Evolutionary conservation across 176 grass and related monocot genomes (phyloP), one percentile per base, ranked within the genome.

Genomic region (Paspalum notatum): DNA sequence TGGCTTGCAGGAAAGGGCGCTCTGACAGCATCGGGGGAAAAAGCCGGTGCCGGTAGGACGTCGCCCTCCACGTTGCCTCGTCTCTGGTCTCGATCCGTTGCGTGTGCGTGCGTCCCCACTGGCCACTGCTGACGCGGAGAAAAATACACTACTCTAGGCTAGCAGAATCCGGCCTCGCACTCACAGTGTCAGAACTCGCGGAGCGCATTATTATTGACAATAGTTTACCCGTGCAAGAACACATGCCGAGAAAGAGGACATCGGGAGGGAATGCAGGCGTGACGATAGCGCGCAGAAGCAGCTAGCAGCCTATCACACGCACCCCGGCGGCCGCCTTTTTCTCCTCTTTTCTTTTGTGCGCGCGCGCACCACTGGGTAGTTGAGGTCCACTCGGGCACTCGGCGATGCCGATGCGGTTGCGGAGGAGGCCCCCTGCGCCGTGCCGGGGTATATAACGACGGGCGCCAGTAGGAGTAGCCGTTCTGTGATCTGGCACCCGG

Each of bases 41-140:
- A 44, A 15, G 47, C 6, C 53, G 63, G 48, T 63, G 44, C 87
- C 77, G 71, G 77, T 71, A 12, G 87, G 47, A 71, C 71, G 82
- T 89, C 87, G 62, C 74, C 0, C 16, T 72, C 85, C 74, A 39
- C 42, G 21, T 14, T 61, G 2, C 22, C 41, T 48, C 27, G 6
- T 12, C 27, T 1, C 12, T 14, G 5, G 53, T 2, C 1, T 66
- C 57, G 41, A 77, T 55, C 72, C 53, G 39, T 45, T 20, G 57
- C 32, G 32, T 32, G 54, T 20, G 57, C 47, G 54, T 20, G 57
- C 47, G 56, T 8, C 62, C 52, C 78, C 53, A 68, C 72, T 76
- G 68, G 9, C 82, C 62, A 75, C 62, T 68, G 68, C 14, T 73
- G 84, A 47, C 58, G 32, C 57, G 15, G 44, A 60, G 10, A 4